These are phyloP conservation scores for Phytophthora fragariae DNA, from an alignment of 352 stramenopile genomes.

Conservation along the genomic window DNA sequence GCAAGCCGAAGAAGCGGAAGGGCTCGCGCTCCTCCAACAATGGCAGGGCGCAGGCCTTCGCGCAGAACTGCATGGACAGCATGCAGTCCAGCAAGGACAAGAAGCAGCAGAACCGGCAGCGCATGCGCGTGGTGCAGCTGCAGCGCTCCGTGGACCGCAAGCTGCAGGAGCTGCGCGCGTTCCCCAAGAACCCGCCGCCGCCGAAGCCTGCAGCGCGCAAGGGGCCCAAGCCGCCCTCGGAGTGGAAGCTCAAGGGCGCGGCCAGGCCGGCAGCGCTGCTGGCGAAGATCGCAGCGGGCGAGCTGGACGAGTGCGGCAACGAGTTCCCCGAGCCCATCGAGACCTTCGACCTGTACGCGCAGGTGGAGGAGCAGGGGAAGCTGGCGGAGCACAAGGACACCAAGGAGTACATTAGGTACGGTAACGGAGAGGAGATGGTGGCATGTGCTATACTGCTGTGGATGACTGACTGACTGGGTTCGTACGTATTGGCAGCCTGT, in stretches of 20 bases:
- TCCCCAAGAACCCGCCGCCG: slow-evolving; percentile 52
- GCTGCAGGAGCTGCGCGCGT: slow-evolving; percentile 66
- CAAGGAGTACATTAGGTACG: slow-evolving; percentile 71
- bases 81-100: slow-evolving; percentile 73
- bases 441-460: neutral
- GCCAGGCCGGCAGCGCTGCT: slow-evolving; percentile 74
- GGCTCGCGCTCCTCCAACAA: slow-evolving; percentile 52
- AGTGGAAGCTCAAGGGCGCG: slow-evolving; percentile 87
- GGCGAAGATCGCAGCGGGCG: slow-evolving; percentile 78
- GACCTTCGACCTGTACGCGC: slow-evolving; percentile 79
- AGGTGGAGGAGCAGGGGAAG: slow-evolving; percentile 57
- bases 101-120: slow-evolving; percentile 67
- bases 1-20: slow-evolving; percentile 73
- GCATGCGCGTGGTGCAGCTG: slow-evolving; percentile 85
- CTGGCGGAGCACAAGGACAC: slow-evolving; percentile 72
- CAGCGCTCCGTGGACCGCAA: slow-evolving; percentile 80
- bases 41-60: slow-evolving; percentile 67
- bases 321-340: slow-evolving; percentile 78
- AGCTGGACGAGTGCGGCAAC: slow-evolving; percentile 80
- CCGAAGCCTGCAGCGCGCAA: slow-evolving; percentile 54
- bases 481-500: slow-evolving; percentile 17
- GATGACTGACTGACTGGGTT: slow-evolving; percentile 18
- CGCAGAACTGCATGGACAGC: slow-evolving; percentile 61
- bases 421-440: neutral
- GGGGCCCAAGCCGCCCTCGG: slow-evolving; percentile 58